Evolutionary conservation across 345 rosid genomes (phyloP), one percentile per base, ranked within the genome.

Genomic region (Ricinus communis): DNA sequence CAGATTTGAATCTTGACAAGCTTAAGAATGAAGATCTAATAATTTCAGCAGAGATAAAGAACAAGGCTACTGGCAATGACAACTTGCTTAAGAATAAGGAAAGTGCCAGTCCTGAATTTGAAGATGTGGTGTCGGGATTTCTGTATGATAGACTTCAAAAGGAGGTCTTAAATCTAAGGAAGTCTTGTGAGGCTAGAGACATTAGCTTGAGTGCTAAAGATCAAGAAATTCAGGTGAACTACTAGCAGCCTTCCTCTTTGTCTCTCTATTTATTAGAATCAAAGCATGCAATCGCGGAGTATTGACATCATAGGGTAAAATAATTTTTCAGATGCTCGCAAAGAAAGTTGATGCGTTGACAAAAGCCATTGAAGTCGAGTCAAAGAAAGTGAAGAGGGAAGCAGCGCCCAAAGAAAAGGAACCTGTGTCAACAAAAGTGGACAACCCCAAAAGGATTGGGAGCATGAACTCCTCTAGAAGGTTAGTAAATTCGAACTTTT

Each of bases 141-240:
- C 71, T 95, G 65, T 95, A 89, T 74, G 99, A 95, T 45, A 91
- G 84, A 64, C 84, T 95, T 76, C 99, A 95, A 56, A 95, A 87
- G 67, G 99, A 89, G 83, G 90, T 92, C 5, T 74, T 90, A 58
- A 70, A 66, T 71, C 80, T 95, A 74, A 87, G 91, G 82, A 95
- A 79, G 79, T 68, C 58, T 38, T 87, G 90, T 28, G 94, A 89
- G 79, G 81, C 77, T 66, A 92, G 89, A 79, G 94, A 89, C 22
- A 66, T 62, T 66, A 69, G 50, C 45, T 81, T 95, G 81, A 80
- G 57, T 76, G 72, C 86, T 8, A 95, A 90, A 74, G 89, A 90
- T 61, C 84, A 88, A 68, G 89, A 95, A 82, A 90, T 95, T 75
- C 87, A 85, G 96, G 99, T 92, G 61, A 70, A 61, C 33, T 38